These are phyloP conservation scores for Xylaria hypoxylon DNA, from an alignment of 2,329 filamentous ascomycete species.

Conservation along the genomic window DNA sequence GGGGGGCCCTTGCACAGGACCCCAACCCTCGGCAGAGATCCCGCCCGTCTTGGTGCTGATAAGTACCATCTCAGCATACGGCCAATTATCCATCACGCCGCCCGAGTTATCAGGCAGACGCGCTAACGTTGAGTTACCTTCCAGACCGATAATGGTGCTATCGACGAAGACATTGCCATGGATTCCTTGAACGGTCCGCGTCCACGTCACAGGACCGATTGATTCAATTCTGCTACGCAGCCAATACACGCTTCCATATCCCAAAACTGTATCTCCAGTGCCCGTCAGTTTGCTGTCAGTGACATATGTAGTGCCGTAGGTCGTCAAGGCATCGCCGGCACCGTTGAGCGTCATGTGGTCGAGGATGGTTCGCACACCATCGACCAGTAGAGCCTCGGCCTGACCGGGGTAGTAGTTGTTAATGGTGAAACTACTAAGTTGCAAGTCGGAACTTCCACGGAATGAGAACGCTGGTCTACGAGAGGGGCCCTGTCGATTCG, in stretches of 20 bases:
- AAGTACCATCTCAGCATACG: slow-evolving; percentile 34
- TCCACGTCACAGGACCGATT: slow-evolving; percentile 31
- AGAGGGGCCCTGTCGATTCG: slow-evolving; percentile 32
- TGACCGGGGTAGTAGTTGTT: slow-evolving; percentile 33
- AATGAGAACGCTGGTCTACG: slow-evolving; percentile 35
- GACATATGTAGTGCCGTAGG: slow-evolving; percentile 32
- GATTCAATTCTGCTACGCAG: slow-evolving; percentile 30
- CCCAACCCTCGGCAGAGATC: slow-evolving; percentile 31
- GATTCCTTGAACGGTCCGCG: slow-evolving; percentile 34
- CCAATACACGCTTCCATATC: slow-evolving; percentile 35
- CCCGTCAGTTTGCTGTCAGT: slow-evolving; percentile 27
- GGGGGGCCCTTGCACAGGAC: slow-evolving; percentile 31
- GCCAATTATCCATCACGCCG: slow-evolving; percentile 36
- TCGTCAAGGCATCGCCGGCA: slow-evolving; percentile 32
- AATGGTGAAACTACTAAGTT: slow-evolving; percentile 31
- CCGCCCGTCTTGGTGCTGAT: slow-evolving; percentile 31
- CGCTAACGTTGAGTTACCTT: slow-evolving; percentile 27
- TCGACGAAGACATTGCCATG: slow-evolving; percentile 35
- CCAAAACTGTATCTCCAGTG: slow-evolving; percentile 29
- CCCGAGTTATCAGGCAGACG: slow-evolving; percentile 34
- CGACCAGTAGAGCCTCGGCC: slow-evolving; percentile 27
- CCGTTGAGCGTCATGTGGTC: slow-evolving; percentile 32
- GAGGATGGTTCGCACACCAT: slow-evolving; percentile 22
- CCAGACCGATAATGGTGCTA: slow-evolving; percentile 27
- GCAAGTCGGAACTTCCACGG: slow-evolving; percentile 28